Evolutionary conservation across 495 filamentous ascomycete genomes (phyloP).

Genomic region (Pyronema domesticum): DNA sequence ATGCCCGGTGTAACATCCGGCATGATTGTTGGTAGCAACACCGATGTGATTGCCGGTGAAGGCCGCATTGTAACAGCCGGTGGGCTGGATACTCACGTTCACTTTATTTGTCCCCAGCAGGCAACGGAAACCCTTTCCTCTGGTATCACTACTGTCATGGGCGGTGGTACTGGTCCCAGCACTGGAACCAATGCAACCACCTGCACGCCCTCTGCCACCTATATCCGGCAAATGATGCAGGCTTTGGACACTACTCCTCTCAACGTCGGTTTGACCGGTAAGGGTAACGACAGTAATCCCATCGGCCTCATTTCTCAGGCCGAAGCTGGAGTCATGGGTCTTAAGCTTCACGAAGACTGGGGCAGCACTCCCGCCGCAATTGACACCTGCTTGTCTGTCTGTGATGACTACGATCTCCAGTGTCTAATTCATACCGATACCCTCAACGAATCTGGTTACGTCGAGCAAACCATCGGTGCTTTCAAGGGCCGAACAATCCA

Average conservation of each 20-base stretch:
- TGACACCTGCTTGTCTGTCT: constrained; percentile 71
- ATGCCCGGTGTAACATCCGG: constrained; percentile 72
- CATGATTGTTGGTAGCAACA: constrained; percentile 75
- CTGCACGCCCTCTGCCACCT: constrained; percentile 71
- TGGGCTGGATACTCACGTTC: constrained; percentile 83
- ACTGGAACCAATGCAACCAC: constrained; percentile 93
- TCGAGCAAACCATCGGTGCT: constrained; percentile 75
- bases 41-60: constrained; percentile 91
- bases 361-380: constrained; percentile 84
- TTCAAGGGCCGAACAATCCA: constrained; percentile 88
- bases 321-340: constrained; percentile 65
- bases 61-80: constrained; percentile 86
- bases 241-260: constrained; percentile 72
- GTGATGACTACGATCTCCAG: constrained; percentile 82
- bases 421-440: constrained; percentile 97
- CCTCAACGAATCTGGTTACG: constrained; percentile 91
- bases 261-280: constrained; percentile 88
- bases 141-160: constrained; percentile 81
- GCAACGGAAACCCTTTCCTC: constrained; percentile 69
- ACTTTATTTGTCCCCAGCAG: constrained; percentile 95
- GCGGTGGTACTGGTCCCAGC: constrained; percentile 86
- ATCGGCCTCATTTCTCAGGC: constrained; percentile 63
- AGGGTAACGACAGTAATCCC: constrained; percentile 76
- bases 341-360: constrained; percentile 98
- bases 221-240: constrained; percentile 85